Evolutionary conservation across 2,329 filamentous ascomycete species (phyloP).

Genomic region (Diaporthe amygdali): DNA sequence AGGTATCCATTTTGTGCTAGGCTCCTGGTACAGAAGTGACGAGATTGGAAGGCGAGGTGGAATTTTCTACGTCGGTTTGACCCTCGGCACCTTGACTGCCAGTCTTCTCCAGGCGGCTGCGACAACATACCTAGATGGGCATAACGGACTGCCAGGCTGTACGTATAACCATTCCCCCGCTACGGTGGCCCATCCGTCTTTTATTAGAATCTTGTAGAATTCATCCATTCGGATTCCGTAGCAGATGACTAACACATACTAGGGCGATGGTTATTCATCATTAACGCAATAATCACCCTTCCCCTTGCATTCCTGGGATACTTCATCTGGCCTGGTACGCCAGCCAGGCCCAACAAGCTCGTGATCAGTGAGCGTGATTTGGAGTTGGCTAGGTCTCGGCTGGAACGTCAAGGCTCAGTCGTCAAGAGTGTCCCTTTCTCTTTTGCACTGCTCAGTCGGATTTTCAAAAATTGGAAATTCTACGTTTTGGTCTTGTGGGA

Average conservation of each 20-base stretch:
- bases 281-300: slow-evolving; percentile 54
- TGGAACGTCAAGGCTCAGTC: slow-evolving; percentile 27
- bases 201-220: too few relatives aligned
- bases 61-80: slow-evolving; percentile 37
- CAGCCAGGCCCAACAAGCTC: slow-evolving; percentile 39
- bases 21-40: slow-evolving; percentile 24
- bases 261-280: slow-evolving; percentile 27
- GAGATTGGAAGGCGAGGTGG: slow-evolving; percentile 24
- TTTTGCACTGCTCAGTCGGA: slow-evolving; percentile 33
- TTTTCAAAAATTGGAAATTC: slow-evolving; percentile 51
- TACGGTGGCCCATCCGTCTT: too few relatives aligned
- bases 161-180: too few relatives aligned
- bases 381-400: slow-evolving; percentile 36
- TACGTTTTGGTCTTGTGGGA: slow-evolving; percentile 57
- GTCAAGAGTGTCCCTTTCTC: slow-evolving; percentile 31
- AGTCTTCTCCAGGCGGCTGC: slow-evolving; percentile 24
- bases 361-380: slow-evolving; percentile 38
- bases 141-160: slow-evolving; percentile 15
- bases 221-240: too few relatives aligned
- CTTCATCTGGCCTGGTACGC: slow-evolving; percentile 45
- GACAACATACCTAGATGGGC: slow-evolving; percentile 21
- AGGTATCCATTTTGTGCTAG: slow-evolving; percentile 22
- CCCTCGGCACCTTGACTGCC: slow-evolving; percentile 23
- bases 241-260: too few relatives aligned
- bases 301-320: slow-evolving; percentile 55